Percentiles rank a stretch among this genome's conserved stretches.
phyloP scores from a whole-genome alignment of 2,329 filamentous ascomycete genomes.

The Calonectria leucothoes region DNA sequence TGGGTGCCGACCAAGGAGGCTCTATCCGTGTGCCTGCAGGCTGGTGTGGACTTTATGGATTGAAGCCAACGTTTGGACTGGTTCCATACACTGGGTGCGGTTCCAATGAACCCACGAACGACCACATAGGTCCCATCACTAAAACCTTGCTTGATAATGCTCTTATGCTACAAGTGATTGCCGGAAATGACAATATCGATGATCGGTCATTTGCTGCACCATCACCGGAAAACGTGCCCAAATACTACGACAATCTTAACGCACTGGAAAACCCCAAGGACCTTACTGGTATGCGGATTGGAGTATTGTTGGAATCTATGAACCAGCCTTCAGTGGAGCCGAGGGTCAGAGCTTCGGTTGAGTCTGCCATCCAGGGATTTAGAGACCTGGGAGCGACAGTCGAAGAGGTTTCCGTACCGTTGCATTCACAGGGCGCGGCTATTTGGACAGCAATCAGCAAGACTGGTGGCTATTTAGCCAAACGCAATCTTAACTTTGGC shows the following conservation, averaged over 20 bases:
- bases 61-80: constrained; percentile 3
- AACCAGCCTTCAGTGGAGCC: background rate
- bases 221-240: background rate
- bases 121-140: constrained; percentile 3
- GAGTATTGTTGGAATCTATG: background rate
- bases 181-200: constrained; percentile 4
- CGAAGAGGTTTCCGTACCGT: background rate
- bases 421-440: background rate
- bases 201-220: constrained; percentile 2
- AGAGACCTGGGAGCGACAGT: background rate
- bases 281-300: background rate
- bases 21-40: constrained; percentile 9
- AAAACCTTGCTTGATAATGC: background rate
- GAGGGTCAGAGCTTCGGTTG: background rate
- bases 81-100: background rate
- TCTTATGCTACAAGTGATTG: constrained; percentile 4
- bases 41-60: background rate
- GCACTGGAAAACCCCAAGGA: background rate
- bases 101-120: background rate
- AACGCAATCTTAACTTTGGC: background rate
- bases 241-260: background rate
- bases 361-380: background rate
- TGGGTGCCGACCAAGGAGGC: constrained; percentile 6
- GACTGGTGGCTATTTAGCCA: background rate
- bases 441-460: constrained; percentile 7